Evolutionary conservation across 768 basidiomycete genomes (phyloP), one percentile per base, ranked within the genome.

Genomic region (Clitopilus passeckerianus): DNA sequence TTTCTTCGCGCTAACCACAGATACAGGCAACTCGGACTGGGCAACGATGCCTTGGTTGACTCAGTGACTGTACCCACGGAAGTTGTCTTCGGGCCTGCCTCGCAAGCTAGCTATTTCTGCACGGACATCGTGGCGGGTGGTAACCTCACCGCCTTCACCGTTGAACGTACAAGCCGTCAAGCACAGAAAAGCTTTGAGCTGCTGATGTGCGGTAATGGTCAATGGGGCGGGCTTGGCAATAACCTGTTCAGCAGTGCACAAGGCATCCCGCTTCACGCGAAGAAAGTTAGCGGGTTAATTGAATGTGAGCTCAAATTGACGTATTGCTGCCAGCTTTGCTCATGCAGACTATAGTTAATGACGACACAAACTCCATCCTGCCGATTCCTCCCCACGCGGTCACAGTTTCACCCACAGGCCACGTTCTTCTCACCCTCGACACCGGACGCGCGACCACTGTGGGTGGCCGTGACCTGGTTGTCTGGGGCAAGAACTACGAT

Each of bases 11-110:
- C 8, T 33, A 7, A n/a, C 52, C 27, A 20, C 5, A 27, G 23
- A 8, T 41, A 60, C 65, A 91, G 92, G 24, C 94, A 98, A 74
- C 80, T 95, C 52, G 94, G 93, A 43, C 74, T 93, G 23, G 92
- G 91, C 15, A 74, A 77, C 15, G 80, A 81, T 59, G 78, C 87
- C 10, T 76, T 82, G 4, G 68, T 91, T 44, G 83, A 88, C 59
- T 80, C 82, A 1, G 88, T 96, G 60, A 85, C 78, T n/a, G 80
- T 89, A 5, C 94, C 94, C 0, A 93, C 92, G 0, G 94, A 96
- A 71, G 82, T 95, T 18, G 77, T 89, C n/a, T 74, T 95, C 1
- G 86, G 86, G 74, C 82, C 79, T 54, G 75, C 86, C 1, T 67
- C 69, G 16, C 79, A 79, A 27, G 80, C 81, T 20, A 72, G 67